Conservation (phyloP, 2,329 filamentous ascomycete genomes). For the Aspergillus fischeri region DNA sequence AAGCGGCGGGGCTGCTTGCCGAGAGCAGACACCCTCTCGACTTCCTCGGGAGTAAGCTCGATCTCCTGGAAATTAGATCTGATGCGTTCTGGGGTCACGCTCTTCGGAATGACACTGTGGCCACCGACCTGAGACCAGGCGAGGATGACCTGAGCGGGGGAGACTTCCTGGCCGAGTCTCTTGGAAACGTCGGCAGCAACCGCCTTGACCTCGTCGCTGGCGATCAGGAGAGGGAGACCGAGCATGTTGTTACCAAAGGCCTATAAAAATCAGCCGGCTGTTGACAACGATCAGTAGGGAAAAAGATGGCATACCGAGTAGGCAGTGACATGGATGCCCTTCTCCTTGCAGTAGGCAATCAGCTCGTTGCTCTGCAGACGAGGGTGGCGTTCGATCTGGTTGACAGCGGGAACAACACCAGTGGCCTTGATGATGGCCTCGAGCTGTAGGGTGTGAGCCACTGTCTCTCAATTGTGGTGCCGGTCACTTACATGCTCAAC, state of each 20-base stretch:
- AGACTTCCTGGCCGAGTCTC: conserved; percentile 31
- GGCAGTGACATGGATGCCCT: conserved; percentile 59
- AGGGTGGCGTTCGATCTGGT: conserved; percentile 67
- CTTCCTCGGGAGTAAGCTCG: conserved; percentile 35
- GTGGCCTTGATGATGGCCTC: conserved; percentile 53
- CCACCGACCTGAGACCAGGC: conserved; percentile 40
- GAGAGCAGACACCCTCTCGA: conserved; percentile 31
- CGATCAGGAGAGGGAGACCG: conserved; percentile 60
- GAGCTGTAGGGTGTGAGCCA: conserved; percentile 30
- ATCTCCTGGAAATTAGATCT: conserved; percentile 42
- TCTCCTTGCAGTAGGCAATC: conserved; percentile 52
- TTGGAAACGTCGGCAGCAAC: conserved; percentile 55
- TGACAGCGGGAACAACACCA: conserved; percentile 59
- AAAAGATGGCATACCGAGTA: conserved; percentile 49
- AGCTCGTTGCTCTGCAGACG: conserved; percentile 61
- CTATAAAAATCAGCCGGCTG: conserved; percentile 9
- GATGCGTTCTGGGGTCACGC: conserved; percentile 40
- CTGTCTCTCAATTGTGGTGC: not conserved
- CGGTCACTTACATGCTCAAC: conserved; percentile 29
- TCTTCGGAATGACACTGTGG: conserved; percentile 42
- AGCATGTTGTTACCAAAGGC: conserved; percentile 57
- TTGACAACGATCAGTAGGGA: not conserved
- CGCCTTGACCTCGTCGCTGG: conserved; percentile 59
- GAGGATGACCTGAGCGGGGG: conserved; percentile 36
- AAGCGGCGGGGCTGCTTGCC: conserved; percentile 33